Evolutionary conservation across 163 green algal genomes (phyloP).

Genomic region (Chloromonas sp.): DNA sequence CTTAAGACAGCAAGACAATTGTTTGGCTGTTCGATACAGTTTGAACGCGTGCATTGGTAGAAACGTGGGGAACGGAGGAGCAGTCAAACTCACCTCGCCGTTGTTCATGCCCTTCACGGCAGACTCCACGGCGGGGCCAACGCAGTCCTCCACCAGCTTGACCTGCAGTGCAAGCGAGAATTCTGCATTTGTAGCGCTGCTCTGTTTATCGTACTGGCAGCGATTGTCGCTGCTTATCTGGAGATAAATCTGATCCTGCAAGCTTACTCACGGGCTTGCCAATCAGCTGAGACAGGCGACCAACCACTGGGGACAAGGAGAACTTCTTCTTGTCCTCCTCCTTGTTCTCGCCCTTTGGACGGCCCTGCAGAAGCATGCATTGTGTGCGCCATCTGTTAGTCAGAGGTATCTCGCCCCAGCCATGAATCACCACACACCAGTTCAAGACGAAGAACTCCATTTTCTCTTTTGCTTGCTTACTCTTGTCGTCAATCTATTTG

Average conservation of each 20-base stretch:
- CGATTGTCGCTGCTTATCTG: no score
- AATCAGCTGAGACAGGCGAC: slow-evolving; percentile 81
- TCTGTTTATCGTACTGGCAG: no score
- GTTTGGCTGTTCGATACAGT: no score
- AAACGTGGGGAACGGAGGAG: no score
- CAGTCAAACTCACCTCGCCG: slow-evolving; percentile 55
- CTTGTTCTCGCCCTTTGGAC: slow-evolving; percentile 95
- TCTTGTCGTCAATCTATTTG: no score
- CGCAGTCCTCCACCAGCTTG: slow-evolving; percentile 90
- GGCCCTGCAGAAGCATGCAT: slow-evolving; percentile 53
- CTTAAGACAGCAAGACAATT: no score
- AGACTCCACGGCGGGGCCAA: slow-evolving; percentile 75
- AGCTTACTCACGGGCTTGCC: slow-evolving; percentile 46
- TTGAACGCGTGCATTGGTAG: no score
- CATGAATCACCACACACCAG: not conserved
- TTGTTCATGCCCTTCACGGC: slow-evolving; percentile 67
- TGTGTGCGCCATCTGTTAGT: no score
- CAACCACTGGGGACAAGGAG: slow-evolving; percentile 74
- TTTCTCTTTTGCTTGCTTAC: no score
- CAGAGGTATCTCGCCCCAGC: no score
- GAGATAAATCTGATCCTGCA: not conserved
- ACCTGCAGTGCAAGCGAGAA: slow-evolving; percentile 37
- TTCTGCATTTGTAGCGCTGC: no score
- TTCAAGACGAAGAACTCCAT: no score
- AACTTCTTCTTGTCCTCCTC: slow-evolving; percentile 64